These are phyloP conservation scores for Erysiphe neolycopersici DNA, from an alignment of 2,329 filamentous ascomycete species.

Conservation along the genomic window DNA sequence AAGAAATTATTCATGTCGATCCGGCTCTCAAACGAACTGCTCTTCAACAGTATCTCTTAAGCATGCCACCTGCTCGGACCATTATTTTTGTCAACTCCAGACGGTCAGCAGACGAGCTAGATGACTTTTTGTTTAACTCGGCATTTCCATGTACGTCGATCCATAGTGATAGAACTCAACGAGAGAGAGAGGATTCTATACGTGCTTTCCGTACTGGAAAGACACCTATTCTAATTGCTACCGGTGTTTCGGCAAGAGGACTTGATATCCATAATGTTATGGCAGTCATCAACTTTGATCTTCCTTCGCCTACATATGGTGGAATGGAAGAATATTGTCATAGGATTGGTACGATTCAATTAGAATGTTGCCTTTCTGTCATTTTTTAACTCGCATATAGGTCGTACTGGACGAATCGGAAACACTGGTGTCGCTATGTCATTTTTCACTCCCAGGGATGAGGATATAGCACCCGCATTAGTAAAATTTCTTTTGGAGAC, in stretches of 20 bases:
- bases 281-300: conserved; percentile 83
- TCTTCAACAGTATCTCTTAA: conserved; percentile 44
- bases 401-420: conserved; percentile 83
- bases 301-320: conserved; percentile 48
- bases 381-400: conserved; percentile 17
- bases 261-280: conserved; percentile 68
- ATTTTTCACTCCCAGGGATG: conserved; percentile 60
- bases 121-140: conserved; percentile 66
- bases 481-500: conserved; percentile 64
- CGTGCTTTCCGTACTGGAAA: conserved; percentile 53
- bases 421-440: conserved; percentile 67
- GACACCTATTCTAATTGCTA: conserved; percentile 60
- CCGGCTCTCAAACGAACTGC: conserved; percentile 38
- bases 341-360: conserved; percentile 45
- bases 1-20: conserved; percentile 44
- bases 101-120: conserved; percentile 50
- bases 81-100: conserved; percentile 80
- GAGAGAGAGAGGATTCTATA: conserved; percentile 78
- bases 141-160: conserved; percentile 66
- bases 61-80: conserved; percentile 46
- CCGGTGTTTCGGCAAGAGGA: conserved; percentile 65
- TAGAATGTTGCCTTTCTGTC: background rate
- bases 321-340: conserved; percentile 87
- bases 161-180: conserved; percentile 64
- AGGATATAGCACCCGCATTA: conserved; percentile 43